These are phyloP conservation scores for Phaeosphaeriaceae sp. DNA, from an alignment of 2,329 filamentous ascomycete genomes.

Conservation along the genomic window DNA sequence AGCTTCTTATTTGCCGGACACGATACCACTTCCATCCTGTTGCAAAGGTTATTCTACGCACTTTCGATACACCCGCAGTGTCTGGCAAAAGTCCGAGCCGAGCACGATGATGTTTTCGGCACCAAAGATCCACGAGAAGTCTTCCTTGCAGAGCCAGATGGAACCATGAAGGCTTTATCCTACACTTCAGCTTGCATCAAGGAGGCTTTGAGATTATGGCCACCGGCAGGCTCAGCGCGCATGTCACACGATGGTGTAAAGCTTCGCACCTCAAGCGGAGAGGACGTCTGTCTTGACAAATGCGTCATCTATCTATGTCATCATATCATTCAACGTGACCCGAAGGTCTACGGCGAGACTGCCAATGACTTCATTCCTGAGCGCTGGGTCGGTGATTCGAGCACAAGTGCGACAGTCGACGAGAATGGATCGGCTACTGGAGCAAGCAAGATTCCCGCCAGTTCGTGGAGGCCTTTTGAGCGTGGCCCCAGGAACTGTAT, in stretches of 20 bases:
- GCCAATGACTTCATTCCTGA: conserved; percentile 45
- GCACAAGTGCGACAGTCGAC: conserved; percentile 29
- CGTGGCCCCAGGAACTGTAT: conserved; percentile 65
- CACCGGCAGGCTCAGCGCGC: conserved; percentile 58
- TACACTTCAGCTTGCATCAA: conserved; percentile 64
- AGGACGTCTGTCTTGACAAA: conserved; percentile 54
- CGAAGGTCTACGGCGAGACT: conserved; percentile 40
- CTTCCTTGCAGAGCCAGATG: conserved; percentile 53
- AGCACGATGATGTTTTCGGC: conserved; percentile 64
- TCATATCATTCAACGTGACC: conserved; percentile 49
- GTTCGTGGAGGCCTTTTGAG: conserved; percentile 64
- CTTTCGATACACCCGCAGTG: conserved; percentile 41
- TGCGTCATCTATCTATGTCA: conserved; percentile 55
- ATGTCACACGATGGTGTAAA: conserved; percentile 49
- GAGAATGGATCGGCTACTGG: conserved; percentile 14
- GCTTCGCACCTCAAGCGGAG: conserved; percentile 52
- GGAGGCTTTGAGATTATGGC: conserved; percentile 63
- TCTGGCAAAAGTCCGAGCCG: conserved; percentile 49
- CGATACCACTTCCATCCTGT: conserved; percentile 52
- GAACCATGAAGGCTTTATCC: conserved; percentile 58
- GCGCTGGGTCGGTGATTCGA: conserved; percentile 48
- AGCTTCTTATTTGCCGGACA: conserved; percentile 58
- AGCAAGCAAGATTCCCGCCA: conserved; percentile 44
- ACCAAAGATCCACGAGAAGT: conserved; percentile 48
- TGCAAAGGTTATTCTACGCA: conserved; percentile 43